These are phyloP conservation scores for Parathielavia appendiculata DNA, from an alignment of 495 filamentous ascomycete genomes.

Conservation along the genomic window DNA sequence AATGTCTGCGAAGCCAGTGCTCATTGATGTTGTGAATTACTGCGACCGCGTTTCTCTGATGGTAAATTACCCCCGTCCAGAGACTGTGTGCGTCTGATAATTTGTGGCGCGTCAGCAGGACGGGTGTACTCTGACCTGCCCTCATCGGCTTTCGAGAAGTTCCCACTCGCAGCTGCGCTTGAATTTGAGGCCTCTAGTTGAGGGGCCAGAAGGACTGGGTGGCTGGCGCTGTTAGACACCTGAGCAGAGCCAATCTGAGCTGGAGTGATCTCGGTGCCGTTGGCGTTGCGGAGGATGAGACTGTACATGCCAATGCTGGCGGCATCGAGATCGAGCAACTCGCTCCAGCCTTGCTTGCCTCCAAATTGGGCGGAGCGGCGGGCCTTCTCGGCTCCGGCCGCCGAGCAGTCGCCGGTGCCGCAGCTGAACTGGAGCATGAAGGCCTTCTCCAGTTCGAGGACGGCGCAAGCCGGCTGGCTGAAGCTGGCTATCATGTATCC, in stretches of 20 bases:
- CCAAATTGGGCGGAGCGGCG: background rate
- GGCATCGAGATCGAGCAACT: background rate
- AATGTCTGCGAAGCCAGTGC: background rate
- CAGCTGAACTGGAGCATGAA: background rate
- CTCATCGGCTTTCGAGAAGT: background rate
- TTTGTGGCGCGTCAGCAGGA: background rate
- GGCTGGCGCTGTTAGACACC: background rate
- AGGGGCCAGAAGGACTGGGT: background rate
- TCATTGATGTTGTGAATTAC: background rate
- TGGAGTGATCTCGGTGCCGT: background rate
- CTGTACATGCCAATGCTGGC: background rate
- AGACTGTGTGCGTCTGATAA: background rate
- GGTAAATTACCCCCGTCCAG: background rate
- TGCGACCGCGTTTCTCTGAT: background rate
- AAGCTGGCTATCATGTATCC: background rate
- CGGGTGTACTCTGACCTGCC: background rate
- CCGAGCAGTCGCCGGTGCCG: background rate
- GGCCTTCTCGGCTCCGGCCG: background rate
- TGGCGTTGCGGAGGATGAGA: background rate
- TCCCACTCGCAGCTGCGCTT: background rate
- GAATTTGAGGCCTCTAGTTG: background rate
- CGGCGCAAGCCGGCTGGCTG: background rate
- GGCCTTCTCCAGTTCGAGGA: background rate
- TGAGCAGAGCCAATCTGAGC: background rate
- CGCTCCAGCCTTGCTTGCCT: background rate